phyloP scores from a whole-genome alignment of 1,284 basidiomycete genomes.

The Laetiporus sulphureus region DNA sequence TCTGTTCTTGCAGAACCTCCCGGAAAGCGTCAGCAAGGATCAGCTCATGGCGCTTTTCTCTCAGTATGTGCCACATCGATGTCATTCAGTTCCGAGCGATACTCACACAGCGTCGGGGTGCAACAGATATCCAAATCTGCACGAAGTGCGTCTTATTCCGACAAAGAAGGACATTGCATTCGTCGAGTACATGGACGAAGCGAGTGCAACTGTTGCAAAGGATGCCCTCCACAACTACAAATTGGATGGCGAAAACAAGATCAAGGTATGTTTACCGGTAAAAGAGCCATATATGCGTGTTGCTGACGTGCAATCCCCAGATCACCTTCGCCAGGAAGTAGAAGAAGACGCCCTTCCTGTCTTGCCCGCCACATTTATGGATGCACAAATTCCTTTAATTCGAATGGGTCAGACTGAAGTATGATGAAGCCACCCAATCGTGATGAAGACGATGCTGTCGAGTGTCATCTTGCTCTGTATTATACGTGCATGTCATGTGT shows the following conservation, averaged over 20 bases:
- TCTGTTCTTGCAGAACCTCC: slow-evolving; percentile 95
- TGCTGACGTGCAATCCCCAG: too few species aligned
- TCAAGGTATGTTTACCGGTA: slow-evolving; percentile 84
- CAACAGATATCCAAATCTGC: slow-evolving; percentile 78
- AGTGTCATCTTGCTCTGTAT: too few species aligned
- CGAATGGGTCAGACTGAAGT: too few species aligned
- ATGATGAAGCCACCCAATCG: too few species aligned
- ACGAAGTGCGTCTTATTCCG: slow-evolving; percentile 95
- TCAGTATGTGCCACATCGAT: slow-evolving; percentile 59
- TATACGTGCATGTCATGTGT: too few species aligned
- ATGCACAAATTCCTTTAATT: too few species aligned
- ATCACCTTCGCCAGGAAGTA: slow-evolving; percentile 59
- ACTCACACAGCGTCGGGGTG: neutral
- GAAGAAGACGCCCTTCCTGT: too few species aligned
- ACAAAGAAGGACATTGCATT: slow-evolving; percentile 95
- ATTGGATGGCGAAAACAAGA: slow-evolving; percentile 92
- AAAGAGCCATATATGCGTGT: too few species aligned
- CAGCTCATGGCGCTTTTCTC: slow-evolving; percentile 85
- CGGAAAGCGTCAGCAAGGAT: slow-evolving; percentile 86
- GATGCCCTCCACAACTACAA: slow-evolving; percentile 96
- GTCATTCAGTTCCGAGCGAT: too few species aligned
- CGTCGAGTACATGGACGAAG: slow-evolving; percentile 92
- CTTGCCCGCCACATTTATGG: too few species aligned
- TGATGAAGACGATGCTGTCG: too few species aligned
- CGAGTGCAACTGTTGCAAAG: slow-evolving; percentile 82